These are phyloP conservation scores for Botryosphaeria dothidea DNA, from an alignment of 2,329 filamentous ascomycete species.

Conservation along the genomic window DNA sequence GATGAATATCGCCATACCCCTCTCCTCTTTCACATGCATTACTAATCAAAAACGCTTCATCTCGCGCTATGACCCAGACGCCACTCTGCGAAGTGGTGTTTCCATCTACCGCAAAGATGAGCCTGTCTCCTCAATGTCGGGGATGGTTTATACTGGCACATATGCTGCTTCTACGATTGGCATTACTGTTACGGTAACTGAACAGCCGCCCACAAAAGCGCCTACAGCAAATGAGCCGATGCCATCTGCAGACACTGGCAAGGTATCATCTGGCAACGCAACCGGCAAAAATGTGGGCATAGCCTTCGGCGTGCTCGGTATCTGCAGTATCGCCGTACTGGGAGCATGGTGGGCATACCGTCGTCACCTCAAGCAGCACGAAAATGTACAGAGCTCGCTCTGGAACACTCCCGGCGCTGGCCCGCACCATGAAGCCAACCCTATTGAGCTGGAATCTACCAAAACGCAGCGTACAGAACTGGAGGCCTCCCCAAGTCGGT, in stretches of 20 bases:
- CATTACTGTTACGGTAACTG: too few relatives aligned
- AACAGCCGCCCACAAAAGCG: too few relatives aligned
- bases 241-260: neutral
- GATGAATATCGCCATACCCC: too few relatives aligned
- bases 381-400: neutral
- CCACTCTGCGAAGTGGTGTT: too few relatives aligned
- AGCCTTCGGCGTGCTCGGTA: neutral
- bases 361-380: neutral
- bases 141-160: too few relatives aligned
- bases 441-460: neutral
- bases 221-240: neutral
- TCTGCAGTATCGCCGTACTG: neutral
- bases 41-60: too few relatives aligned
- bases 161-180: too few relatives aligned
- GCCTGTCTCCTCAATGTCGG: too few relatives aligned
- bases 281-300: neutral
- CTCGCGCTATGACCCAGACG: too few relatives aligned
- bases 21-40: too few relatives aligned
- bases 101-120: too few relatives aligned
- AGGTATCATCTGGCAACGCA: too few relatives aligned
- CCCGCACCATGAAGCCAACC: neutral
- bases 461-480: neutral
- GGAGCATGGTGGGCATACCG: neutral
- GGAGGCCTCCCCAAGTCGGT: neutral
- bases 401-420: neutral